Base-by-base conservation (phyloP, 768 basidiomycete genomes). In the Tephrocybe rancida region DNA sequence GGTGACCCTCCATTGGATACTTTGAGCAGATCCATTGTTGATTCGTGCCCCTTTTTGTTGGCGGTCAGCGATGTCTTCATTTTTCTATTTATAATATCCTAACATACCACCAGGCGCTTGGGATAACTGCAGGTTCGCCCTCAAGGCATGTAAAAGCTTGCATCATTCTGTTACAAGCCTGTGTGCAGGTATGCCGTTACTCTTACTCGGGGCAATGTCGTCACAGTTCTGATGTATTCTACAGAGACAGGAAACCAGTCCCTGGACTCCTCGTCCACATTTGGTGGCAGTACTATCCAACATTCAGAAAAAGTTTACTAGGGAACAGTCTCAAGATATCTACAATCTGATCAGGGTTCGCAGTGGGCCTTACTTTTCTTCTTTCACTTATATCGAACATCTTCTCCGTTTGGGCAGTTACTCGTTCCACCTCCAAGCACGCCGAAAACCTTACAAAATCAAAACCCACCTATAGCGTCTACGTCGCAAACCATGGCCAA, bases 291-390 rank as follows among this genome's bases (percentile, higher is more conserved):
- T 69, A 16, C 61, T 81, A 55, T 66, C 62, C 54, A 61, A 58
- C 21, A 52, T 74, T 27, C 66, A 70, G 63, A 57, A 61, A 29
- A 58, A 62, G 50, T 46, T 65, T 11, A 60, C 53, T 48, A 56
- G 52, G 55, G 56, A 61, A 49, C 63, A 61, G 55, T 59, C 41
- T 56, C 61, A 54, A 59, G 73, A 65, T 53, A 62, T 80, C 30
- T 70, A 75, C 67, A 66, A 65, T 51, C 73, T 81, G 56, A 76
- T 80, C 52, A 82, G 76, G 81, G 82, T 83, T 81, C 79, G 81
- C 78, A 76, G 61, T 73, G 75, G 75, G 66, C 74, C 63, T 61
- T 65, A 73, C 70, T 64, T 67, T 62, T 46, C 65, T 67, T 63
- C 64, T 54, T 63, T 67, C 54, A 58, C 69, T 68, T 69, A 70